Evolutionary conservation across 257 asterid genomes (phyloP).

Genomic region (Solanum piurae): DNA sequence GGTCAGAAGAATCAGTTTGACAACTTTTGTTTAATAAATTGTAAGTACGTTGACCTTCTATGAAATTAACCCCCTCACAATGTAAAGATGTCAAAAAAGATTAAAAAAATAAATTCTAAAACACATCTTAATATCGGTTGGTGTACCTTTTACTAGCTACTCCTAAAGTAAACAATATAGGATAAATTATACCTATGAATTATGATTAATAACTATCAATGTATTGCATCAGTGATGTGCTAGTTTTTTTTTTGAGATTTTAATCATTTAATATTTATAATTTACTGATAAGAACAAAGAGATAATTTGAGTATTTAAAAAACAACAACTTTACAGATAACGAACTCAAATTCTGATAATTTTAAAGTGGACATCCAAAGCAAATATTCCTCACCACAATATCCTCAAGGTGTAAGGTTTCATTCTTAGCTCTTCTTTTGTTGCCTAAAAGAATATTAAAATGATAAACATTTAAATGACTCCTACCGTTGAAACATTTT

Average conservation of each 20-base stretch:
- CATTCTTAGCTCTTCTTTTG: background rate
- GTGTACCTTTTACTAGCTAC: background rate
- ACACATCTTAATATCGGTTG: background rate
- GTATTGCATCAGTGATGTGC: background rate
- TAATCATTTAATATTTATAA: background rate
- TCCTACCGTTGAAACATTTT: background rate
- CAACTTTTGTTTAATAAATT: background rate
- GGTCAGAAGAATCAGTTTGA: background rate
- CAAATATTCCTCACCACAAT: background rate
- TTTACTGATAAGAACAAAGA: background rate
- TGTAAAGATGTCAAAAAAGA: background rate
- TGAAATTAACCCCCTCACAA: background rate
- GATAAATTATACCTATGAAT: background rate
- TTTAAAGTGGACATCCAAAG: background rate
- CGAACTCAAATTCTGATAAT: background rate
- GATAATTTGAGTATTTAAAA: background rate
- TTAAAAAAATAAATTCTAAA: background rate
- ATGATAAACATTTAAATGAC: background rate
- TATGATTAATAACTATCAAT: background rate
- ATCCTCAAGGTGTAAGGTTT: background rate
- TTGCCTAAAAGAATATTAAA: background rate
- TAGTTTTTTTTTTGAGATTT: background rate
- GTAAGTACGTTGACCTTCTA: background rate
- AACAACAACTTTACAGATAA: background rate
- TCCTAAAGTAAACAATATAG: background rate